Evolutionary conservation across 306 rosid genomes (phyloP).

Genomic region (Quercus engelmannii): DNA sequence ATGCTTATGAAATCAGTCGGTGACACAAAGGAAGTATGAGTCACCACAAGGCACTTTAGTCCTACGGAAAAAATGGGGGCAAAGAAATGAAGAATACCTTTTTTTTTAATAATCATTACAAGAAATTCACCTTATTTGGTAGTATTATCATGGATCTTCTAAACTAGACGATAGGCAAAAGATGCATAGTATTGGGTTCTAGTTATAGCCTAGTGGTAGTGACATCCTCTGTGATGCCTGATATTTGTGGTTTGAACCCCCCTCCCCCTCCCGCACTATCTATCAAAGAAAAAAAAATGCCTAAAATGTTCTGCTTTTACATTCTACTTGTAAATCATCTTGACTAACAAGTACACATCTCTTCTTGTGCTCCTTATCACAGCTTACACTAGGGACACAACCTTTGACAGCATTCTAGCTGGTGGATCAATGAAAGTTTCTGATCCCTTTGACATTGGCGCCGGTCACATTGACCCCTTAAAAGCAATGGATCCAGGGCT

Average conservation of each 20-base stretch:
- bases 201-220: neutral
- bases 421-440: slow-evolving; percentile 40
- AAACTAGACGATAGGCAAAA: neutral
- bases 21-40: no score
- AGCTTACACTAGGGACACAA: slow-evolving; percentile 36
- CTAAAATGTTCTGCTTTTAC: neutral
- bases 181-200: neutral
- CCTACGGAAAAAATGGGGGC: no score
- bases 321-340: neutral
- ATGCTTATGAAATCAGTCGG: no score
- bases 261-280: no score
- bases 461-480: slow-evolving; percentile 44
- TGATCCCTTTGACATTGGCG: slow-evolving; percentile 49
- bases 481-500: slow-evolving; percentile 49
- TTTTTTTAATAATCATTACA: no score
- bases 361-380: slow-evolving; percentile 2
- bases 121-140: neutral
- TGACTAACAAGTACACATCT: no score
- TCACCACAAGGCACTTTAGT: no score
- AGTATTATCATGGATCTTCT: neutral
- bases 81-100: no score
- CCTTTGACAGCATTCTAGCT: slow-evolving; percentile 26
- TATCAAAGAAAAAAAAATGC: neutral
- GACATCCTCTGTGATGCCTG: no score
- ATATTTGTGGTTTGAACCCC: no score